Percentiles rank a stretch among this genome's conserved stretches.
Evolutionary conservation across 345 rosid genomes (phyloP).

Genomic region (Odontarrhena argentea): DNA sequence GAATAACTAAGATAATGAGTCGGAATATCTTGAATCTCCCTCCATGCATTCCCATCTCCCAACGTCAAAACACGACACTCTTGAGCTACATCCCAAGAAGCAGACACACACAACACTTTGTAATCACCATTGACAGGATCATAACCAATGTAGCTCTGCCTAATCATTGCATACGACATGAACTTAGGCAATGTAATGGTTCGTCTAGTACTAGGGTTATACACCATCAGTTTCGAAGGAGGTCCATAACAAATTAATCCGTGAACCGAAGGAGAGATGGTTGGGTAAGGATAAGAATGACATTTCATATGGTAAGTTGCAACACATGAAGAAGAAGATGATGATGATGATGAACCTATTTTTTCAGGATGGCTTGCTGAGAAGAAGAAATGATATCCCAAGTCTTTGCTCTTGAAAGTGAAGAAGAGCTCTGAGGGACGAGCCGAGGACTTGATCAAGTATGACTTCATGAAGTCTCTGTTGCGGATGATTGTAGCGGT

Average conservation of each 20-base stretch:
- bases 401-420: conserved; percentile 4
- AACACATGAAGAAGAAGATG: neutral
- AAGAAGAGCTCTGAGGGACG: conserved; percentile 11
- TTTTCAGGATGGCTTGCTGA: conserved; percentile 1
- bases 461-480: conserved; percentile 6
- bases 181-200: conserved; percentile 11
- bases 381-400: neutral
- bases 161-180: neutral
- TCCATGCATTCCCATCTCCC: conserved; percentile 8
- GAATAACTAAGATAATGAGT: conserved; percentile 1
- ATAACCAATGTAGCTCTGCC: conserved; percentile 31
- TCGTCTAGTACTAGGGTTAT: conserved; percentile 27
- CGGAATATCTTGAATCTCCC: conserved; percentile 9
- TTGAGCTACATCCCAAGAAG: conserved; percentile 1
- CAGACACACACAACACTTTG: conserved; percentile 25
- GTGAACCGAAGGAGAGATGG: conserved; percentile 21
- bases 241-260: conserved; percentile 28
- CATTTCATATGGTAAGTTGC: conserved; percentile 22
- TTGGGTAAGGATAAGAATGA: neutral
- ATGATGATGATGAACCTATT: conserved; percentile 9
- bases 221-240: conserved; percentile 4
- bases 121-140: conserved; percentile 21
- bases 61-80: conserved; percentile 17
- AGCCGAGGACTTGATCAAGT: conserved; percentile 4
- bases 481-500: conserved; percentile 8